Base-by-base conservation (phyloP, 78 protist genomes). In the Bodo saltans region DNA sequence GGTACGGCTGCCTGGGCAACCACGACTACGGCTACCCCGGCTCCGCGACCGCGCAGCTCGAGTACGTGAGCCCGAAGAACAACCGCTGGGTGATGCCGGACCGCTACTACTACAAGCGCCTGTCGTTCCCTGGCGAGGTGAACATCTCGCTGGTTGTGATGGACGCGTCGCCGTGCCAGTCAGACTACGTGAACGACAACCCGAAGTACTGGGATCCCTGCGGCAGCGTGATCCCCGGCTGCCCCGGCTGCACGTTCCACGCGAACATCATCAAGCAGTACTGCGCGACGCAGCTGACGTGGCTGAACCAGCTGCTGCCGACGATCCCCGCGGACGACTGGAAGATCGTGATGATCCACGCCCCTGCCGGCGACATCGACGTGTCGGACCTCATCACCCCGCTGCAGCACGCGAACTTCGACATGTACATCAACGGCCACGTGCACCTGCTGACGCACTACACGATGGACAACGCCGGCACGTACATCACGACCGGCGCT, bases 1-100 rank as follows among this genome's bases (percentile, higher is more conserved):
- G 83, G 83, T 2, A 29, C 71, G n/a, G 85, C 71, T 28, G 33
- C 29, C 71, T 79, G 2, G 83, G 83, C 40, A 79, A 79, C 71
- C 83, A 79, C 12, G 83, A 79, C 71, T 68, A 79, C 71, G 71
- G n/a, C n/a, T n/a, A n/a, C n/a, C n/a, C n/a, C n/a, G n/a, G n/a
- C n/a, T n/a, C n/a, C n/a, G n/a, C n/a, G n/a, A n/a, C n/a, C n/a
- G n/a, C n/a, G n/a, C n/a, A n/a, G n/a, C n/a, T n/a, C n/a, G n/a
- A n/a, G n/a, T n/a, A n/a, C n/a, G n/a, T n/a, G n/a, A n/a, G n/a
- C n/a, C n/a, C n/a, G n/a, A n/a, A n/a, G n/a, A n/a, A n/a, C n/a
- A n/a, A n/a, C 68, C 12, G 68, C 30, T 52, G 68, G 68, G 30
- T 25, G 30, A 52, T 52, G 68, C 68, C 68, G 68, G 12, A 12